Conservation (phyloP, 352 stramenopile species). For the Phytophthora parvispora region DNA sequence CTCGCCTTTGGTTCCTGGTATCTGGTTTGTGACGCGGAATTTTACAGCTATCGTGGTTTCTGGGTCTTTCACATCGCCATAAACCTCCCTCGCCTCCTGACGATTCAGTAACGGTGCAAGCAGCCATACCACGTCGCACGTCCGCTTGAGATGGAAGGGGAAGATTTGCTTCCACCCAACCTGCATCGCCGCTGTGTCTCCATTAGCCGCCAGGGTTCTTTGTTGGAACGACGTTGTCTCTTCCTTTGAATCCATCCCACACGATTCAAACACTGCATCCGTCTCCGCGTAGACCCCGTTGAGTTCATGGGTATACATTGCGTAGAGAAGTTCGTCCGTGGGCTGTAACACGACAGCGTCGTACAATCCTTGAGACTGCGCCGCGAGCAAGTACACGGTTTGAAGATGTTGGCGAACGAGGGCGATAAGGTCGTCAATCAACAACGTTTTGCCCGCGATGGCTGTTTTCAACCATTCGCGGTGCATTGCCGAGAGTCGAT, state of each 20-base stretch:
- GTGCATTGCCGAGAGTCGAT: neutral
- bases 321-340: constrained; percentile 7
- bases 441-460: neutral
- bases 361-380: neutral
- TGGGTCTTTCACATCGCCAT: neutral
- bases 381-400: neutral
- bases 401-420: neutral
- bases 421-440: constrained; percentile 6
- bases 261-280: neutral
- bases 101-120: neutral
- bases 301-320: constrained; percentile 11
- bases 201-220: neutral
- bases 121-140: constrained; percentile 8
- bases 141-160: neutral
- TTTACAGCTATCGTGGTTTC: constrained; percentile 1
- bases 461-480: neutral
- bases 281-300: constrained; percentile 3
- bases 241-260: neutral
- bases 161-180: neutral
- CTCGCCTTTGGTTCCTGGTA: neutral
- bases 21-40: neutral
- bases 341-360: neutral
- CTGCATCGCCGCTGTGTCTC: neutral
- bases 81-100: neutral
- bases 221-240: neutral